phyloP scores from a whole-genome alignment of 192 early-diverging fungal genomes.

The Geranomyces michiganensis region DNA sequence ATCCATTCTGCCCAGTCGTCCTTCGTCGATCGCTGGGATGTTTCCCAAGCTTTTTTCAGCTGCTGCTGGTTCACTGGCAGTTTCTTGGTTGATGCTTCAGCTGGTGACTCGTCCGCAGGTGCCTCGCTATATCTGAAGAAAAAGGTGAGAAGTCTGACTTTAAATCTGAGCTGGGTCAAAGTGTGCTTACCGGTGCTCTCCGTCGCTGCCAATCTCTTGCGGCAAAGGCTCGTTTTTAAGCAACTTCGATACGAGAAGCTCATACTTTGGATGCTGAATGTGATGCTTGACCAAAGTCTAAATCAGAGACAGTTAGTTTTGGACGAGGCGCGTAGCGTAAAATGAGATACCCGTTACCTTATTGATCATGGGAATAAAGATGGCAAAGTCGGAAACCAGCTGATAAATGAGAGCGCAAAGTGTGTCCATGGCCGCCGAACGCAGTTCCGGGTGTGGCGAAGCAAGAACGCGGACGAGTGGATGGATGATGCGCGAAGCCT shows the following conservation, averaged over 20 bases:
- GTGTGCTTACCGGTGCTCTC: slow-evolving; percentile 34
- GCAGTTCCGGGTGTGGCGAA: slow-evolving; percentile 52
- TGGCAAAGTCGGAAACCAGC: slow-evolving; percentile 79
- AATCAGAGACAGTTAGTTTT: not conserved
- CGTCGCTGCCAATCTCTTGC: slow-evolving; percentile 57
- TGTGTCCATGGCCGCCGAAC: slow-evolving; percentile 74
- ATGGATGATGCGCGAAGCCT: slow-evolving; percentile 86
- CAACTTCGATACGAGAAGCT: slow-evolving; percentile 71
- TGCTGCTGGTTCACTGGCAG: slow-evolving; percentile 84
- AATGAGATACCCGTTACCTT: slow-evolving; percentile 56
- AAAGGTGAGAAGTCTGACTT: slow-evolving; percentile 28
- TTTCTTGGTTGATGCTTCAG: slow-evolving; percentile 62
- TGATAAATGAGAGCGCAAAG: slow-evolving; percentile 82
- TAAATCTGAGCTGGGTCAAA: no score
- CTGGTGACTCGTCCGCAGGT: slow-evolving; percentile 39
- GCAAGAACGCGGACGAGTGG: slow-evolving; percentile 78
- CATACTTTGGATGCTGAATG: slow-evolving; percentile 74
- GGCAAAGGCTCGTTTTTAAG: slow-evolving; percentile 79
- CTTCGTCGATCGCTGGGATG: slow-evolving; percentile 80
- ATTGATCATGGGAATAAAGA: slow-evolving; percentile 86
- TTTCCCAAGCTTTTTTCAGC: slow-evolving; percentile 85
- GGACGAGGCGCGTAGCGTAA: no score
- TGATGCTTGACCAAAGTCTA: slow-evolving; percentile 55
- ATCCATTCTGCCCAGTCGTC: slow-evolving; percentile 99
- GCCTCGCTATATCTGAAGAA: slow-evolving; percentile 1